Conservation (phyloP, 768 basidiomycete genomes). For the Daedalea quercina region DNA sequence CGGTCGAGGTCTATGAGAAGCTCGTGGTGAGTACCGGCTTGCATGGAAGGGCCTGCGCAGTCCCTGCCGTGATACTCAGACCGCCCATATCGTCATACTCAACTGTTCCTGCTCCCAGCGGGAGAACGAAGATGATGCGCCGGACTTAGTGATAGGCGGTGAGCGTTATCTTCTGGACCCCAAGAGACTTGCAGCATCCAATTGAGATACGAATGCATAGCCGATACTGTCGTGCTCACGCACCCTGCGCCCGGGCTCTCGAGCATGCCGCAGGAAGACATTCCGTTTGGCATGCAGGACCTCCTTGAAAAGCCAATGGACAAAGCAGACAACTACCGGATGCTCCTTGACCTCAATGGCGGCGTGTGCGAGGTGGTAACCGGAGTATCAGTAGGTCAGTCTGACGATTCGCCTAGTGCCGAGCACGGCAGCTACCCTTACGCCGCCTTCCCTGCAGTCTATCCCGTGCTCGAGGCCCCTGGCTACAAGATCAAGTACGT, state of each 20-base stretch:
- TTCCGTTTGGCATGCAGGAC: conserved; percentile 52
- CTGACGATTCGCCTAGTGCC: not conserved
- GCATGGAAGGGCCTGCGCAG: not conserved
- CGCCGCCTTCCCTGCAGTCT: conserved; percentile 39
- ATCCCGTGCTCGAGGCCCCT: conserved; percentile 67
- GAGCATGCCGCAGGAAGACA: conserved; percentile 44
- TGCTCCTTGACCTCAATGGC: conserved; percentile 85
- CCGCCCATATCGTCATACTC: too few species aligned
- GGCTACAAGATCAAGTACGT: conserved; percentile 67
- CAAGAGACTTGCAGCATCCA: not conserved
- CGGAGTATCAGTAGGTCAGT: conserved; percentile 71
- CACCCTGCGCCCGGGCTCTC: conserved; percentile 59
- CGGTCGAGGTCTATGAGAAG: conserved; percentile 81
- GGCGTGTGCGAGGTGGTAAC: conserved; percentile 88
- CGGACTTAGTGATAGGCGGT: conserved; percentile 80
- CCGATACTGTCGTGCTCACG: conserved; percentile 93
- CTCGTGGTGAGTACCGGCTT: conserved; percentile 46
- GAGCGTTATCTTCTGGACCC: not conserved
- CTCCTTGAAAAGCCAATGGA: conserved; percentile 83
- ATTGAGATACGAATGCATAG: conserved; percentile 30
- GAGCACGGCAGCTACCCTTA: not conserved
- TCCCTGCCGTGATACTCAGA: not conserved
- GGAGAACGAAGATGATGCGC: conserved; percentile 57
- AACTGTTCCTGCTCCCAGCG: conserved; percentile 22
- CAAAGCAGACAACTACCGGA: conserved; percentile 77